Evolutionary conservation across 1,284 basidiomycete genomes (phyloP), one percentile per base, ranked within the genome.

Genomic region (Ganoderma resinaceum): DNA sequence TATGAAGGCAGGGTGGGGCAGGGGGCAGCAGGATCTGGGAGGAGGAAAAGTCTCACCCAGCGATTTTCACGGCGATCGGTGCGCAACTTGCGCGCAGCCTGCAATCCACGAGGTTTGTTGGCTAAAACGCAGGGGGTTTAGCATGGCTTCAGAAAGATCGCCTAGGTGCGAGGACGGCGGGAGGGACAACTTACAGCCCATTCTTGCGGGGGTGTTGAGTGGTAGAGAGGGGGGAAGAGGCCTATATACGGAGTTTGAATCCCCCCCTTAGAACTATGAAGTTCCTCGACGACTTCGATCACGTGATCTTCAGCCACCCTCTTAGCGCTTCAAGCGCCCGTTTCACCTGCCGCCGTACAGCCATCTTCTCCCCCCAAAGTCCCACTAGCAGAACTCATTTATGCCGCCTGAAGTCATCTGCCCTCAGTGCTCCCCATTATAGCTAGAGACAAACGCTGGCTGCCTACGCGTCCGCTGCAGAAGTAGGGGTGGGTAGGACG

Each of bases 71-170:
- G 91, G 79, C 98, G 94, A 85, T 92, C 89, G 80, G 89, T 96
- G 81, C 96, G 93, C 81, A 99, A 95, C 88, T 99, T 99, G 85
- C 98, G 95, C 80, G 97, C 98, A 81, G 98, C 97, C 89, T 98
- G 95, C 81, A 99, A 92, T 87, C 97, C 97, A 89, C 97, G 94
- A 83, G 97, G 97, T 95, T 99, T 97, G 90, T 96, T 96, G 82
- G 95, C 91, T 93, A 72, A 14, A 40, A 37, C 37, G 26, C 69
- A 65, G 46, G 11, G 31, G 46, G 18, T 61, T 79, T 64, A 80
- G 66, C 62, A 70, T 72, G 49, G 49, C 46, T 61, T 62, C 70
- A 72, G 62, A 62, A 59, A 66, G 49, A 52, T 31, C 46, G 63
- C n/a, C 29, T 66, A 23, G 66, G 29, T 70, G 55, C 43, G 67